A percentile compares a stretch with the other conserved stretches of the same genome.
Conservation (phyloP, 2,329 filamentous ascomycete species). For the Fusarium metavorans region DNA sequence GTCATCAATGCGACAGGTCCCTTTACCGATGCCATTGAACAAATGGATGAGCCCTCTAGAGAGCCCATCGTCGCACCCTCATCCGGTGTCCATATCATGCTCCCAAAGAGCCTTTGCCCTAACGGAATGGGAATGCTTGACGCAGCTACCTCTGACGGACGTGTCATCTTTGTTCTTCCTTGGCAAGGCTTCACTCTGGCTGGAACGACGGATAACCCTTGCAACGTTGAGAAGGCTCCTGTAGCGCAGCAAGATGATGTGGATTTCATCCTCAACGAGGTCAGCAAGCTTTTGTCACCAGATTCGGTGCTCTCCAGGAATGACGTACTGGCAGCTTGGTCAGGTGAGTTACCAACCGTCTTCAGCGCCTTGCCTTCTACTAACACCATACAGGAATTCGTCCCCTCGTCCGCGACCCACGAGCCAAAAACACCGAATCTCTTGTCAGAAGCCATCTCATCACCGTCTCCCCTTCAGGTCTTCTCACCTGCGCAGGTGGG, state of each 20-base stretch:
- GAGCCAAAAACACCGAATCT: slow-evolving; percentile 84
- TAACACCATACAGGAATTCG: slow-evolving; percentile 66
- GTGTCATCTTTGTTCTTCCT: slow-evolving; percentile 88
- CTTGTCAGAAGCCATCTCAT: slow-evolving; percentile 86
- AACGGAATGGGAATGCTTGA: slow-evolving; percentile 87
- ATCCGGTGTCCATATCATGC: slow-evolving; percentile 85
- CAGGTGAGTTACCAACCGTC: slow-evolving; percentile 61
- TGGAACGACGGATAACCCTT: slow-evolving; percentile 83
- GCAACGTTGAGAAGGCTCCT: slow-evolving; percentile 75
- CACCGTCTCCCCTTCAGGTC: slow-evolving; percentile 78
- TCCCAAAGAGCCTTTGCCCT: slow-evolving; percentile 83
- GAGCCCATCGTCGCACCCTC: slow-evolving; percentile 83
- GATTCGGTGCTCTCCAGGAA: slow-evolving; percentile 80
- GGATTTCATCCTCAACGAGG: slow-evolving; percentile 83
- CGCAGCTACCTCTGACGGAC: slow-evolving; percentile 81
- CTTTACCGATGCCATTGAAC: slow-evolving; percentile 83
- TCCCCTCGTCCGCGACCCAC: slow-evolving; percentile 83
- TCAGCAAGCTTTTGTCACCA: slow-evolving; percentile 80
- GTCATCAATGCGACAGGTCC: slow-evolving; percentile 88
- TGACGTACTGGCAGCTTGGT: slow-evolving; percentile 86
- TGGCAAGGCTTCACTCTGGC: slow-evolving; percentile 91
- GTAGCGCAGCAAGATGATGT: slow-evolving; percentile 82
- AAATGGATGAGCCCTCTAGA: slow-evolving; percentile 79
- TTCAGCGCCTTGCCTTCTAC: background rate
- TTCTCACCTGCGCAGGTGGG: slow-evolving; percentile 84